These are phyloP conservation scores for Tricholoma hemisulphureum DNA, from an alignment of 768 basidiomycete species.

Conservation along the genomic window DNA sequence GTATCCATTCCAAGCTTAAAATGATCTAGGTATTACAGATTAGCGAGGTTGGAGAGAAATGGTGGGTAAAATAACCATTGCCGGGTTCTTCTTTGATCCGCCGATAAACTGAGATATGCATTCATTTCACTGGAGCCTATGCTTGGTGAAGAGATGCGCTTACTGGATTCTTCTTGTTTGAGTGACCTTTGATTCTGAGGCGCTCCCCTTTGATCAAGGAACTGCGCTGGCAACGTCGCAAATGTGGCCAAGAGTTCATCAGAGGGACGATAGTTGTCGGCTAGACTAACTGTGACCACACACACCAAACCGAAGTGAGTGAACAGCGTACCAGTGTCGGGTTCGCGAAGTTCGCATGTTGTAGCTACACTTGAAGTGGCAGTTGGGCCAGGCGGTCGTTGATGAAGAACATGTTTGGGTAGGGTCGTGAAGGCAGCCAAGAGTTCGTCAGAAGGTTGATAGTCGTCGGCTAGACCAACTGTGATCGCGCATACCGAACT, in stretches of 20 bases:
- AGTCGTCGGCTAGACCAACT: not conserved
- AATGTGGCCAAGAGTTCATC: not conserved
- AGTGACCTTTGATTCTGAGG: not conserved
- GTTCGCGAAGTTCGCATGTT: not conserved
- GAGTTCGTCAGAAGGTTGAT: constrained; percentile 13
- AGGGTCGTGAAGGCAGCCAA: constrained; percentile 10
- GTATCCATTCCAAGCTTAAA: not conserved
- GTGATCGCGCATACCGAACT: too few species aligned
- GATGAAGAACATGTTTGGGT: not conserved
- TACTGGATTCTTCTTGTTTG: not conserved
- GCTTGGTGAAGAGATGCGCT: not conserved
- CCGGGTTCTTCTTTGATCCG: not conserved
- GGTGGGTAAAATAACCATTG: not conserved
- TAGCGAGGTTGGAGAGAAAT: not conserved
- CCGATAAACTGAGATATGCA: not conserved
- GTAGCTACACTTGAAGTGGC: not conserved
- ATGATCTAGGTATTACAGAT: not conserved
- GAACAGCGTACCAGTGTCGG: not conserved
- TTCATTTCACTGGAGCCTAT: not conserved
- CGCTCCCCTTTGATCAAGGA: not conserved
- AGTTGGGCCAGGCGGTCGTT: not conserved
- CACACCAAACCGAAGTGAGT: too few species aligned
- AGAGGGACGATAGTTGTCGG: not conserved
- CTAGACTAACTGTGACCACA: not conserved
- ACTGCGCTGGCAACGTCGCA: not conserved